Base-by-base conservation (phyloP, 225 moss, liverwort and hornwort species). In the Neckera pumila region DNA sequence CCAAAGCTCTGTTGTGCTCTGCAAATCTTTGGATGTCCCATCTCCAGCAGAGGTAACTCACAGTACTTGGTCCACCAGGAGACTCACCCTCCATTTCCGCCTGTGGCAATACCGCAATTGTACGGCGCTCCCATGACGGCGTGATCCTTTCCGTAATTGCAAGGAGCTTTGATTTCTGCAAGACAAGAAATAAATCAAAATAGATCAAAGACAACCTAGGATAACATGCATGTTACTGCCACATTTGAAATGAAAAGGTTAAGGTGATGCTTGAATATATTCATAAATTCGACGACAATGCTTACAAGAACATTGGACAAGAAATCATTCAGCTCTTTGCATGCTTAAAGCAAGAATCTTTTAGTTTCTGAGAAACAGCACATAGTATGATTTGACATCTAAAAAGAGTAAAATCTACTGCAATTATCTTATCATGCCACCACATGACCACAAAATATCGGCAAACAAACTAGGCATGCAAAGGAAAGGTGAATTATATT, bases 81-180 rank as follows among this genome's bases (percentile, higher is more conserved):
- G 92, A 67, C 65, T 93, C 96, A 90, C 86, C 92, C 80, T 93
- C 93, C 91, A 90, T 95, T 89, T 95, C 94, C 89, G 71, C 84
- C 33, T 75, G 86, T 54, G 85, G 69, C 65, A 88, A 85, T 67
- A 76, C 81, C 82, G 88, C 82, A 63, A 89, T 80, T 42, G 92
- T 83, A 43, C 91, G 88, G 54, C 91, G 93, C 89, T 97, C 95
- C 98, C 98, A 98, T 27, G 95, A 97, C 31, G 97, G 97, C 33
- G 95, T 95, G 66, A 92, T 82, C 80, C 90, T 95, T 82, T 95
- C 94, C 87, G 93, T 80, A 69, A 98, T 90, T 56, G 91, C 97
- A 87, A 98, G 93, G 58, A 98, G 95, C 89, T 96, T 97, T 76
- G 98, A 98, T 93, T 95, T 98, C 98, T 98, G 94, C 45, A 86